Conservation (phyloP, 495 filamentous ascomycete species). For the Acidiella bohemica region DNA sequence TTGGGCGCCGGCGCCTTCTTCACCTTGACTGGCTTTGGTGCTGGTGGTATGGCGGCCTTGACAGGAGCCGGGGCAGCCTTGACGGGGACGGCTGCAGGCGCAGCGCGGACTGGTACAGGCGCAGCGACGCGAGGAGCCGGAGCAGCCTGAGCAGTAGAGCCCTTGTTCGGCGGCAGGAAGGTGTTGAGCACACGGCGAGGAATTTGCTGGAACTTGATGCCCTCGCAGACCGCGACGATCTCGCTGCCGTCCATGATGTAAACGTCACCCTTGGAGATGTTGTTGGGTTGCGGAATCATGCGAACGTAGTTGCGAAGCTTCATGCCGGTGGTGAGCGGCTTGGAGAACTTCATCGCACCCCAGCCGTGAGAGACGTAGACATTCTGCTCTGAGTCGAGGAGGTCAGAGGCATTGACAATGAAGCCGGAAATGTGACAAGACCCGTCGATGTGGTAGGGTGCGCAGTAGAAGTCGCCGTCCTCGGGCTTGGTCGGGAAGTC, state of each 20-base stretch:
- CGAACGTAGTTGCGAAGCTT: slow-evolving; percentile 32
- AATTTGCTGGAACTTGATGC: slow-evolving; percentile 35
- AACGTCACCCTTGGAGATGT: slow-evolving; percentile 32
- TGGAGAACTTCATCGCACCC: slow-evolving; percentile 30
- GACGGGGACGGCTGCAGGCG: slow-evolving; percentile 2
- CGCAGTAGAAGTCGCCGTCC: slow-evolving; percentile 32
- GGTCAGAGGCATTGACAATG: slow-evolving; percentile 40
- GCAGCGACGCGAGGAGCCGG: slow-evolving; percentile 17
- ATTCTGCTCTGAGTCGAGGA: slow-evolving; percentile 32
- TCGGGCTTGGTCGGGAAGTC: slow-evolving; percentile 31
- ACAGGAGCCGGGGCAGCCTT: slow-evolving; percentile 3
- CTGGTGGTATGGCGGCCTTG: slow-evolving; percentile 7
- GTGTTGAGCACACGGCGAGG: slow-evolving; percentile 32
- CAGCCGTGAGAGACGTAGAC: slow-evolving; percentile 37
- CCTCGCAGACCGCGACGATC: slow-evolving; percentile 29
- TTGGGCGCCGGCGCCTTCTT: slow-evolving; percentile 19
- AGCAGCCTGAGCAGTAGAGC: slow-evolving; percentile 15
- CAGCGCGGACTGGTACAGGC: slow-evolving; percentile 2
- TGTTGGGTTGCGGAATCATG: slow-evolving; percentile 31
- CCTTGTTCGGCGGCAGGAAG: slow-evolving; percentile 25
- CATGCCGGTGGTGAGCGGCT: slow-evolving; percentile 26
- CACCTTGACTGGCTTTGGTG: slow-evolving; percentile 16
- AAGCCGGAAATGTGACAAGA: slow-evolving; percentile 40
- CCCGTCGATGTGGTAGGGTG: slow-evolving; percentile 39
- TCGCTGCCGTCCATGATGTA: slow-evolving; percentile 33